Conservation (phyloP, 2,329 filamentous ascomycete species). For the Kalaharituber pfeilii region DNA sequence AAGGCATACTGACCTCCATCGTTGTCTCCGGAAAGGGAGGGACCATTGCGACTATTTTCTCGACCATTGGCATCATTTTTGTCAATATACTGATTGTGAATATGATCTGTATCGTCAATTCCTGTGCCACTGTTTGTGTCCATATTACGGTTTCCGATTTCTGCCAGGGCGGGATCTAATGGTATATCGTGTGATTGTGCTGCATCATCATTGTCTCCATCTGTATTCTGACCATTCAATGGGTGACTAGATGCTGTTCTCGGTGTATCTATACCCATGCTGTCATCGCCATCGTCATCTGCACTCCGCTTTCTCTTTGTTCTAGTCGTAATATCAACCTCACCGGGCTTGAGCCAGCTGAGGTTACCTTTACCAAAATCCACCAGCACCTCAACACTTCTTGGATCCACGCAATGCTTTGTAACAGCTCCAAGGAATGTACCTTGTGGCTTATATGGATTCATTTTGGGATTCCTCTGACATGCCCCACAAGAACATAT, state of each 20-base stretch:
- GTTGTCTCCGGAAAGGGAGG: background rate
- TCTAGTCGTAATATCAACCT: conserved; percentile 28
- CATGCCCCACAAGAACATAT: conserved; percentile 80
- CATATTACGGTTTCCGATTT: no score
- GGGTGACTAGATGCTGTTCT: background rate
- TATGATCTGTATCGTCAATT: background rate
- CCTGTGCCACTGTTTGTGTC: background rate
- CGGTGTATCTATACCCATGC: background rate
- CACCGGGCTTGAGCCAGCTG: conserved; percentile 52
- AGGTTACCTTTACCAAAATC: conserved; percentile 84
- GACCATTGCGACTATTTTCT: background rate
- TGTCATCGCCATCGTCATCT: conserved; percentile 14
- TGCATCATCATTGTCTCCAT: background rate
- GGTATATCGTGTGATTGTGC: conserved; percentile 11
- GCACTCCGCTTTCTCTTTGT: conserved; percentile 25
- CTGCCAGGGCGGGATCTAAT: conserved; percentile 13
- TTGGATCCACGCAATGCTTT: conserved; percentile 69
- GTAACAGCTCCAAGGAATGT: conserved; percentile 86
- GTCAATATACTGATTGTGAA: background rate
- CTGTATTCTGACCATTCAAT: background rate
- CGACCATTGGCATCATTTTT: background rate
- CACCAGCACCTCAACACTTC: conserved; percentile 77
- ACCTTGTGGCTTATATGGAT: conserved; percentile 69
- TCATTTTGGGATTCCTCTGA: conserved; percentile 47
- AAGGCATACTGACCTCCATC: background rate